Conservation (phyloP, 257 asterid species). For the Capsicum chinense region DNA sequence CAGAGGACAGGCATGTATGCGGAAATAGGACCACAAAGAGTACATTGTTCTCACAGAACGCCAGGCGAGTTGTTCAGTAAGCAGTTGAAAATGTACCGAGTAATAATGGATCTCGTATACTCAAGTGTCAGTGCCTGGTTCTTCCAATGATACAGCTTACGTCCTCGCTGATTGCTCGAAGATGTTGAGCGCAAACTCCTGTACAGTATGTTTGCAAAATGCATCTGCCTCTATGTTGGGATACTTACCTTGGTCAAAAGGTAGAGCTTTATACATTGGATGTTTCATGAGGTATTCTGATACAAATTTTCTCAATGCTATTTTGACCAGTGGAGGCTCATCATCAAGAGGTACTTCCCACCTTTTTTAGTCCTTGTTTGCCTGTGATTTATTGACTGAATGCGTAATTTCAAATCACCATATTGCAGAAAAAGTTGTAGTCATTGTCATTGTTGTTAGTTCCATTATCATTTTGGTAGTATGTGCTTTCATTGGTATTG, state of each 20-base stretch:
- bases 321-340: slow-evolving; percentile 25
- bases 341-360: slow-evolving; percentile 25
- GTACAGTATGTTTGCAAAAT: slow-evolving; percentile 61
- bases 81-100: slow-evolving; percentile 50
- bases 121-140: slow-evolving; percentile 36
- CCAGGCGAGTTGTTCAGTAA: slow-evolving; percentile 44
- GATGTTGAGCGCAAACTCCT: slow-evolving; percentile 44
- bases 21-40: slow-evolving; percentile 49
- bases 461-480: slow-evolving; percentile 16
- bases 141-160: slow-evolving; percentile 42
- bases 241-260: slow-evolving; percentile 68
- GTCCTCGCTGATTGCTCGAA: slow-evolving; percentile 74
- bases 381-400: not conserved
- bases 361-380: not conserved
- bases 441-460: slow-evolving; percentile 23
- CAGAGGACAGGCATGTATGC: slow-evolving; percentile 52
- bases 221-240: slow-evolving; percentile 51
- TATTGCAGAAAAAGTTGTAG: slow-evolving; percentile 21
- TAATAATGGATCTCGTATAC: slow-evolving; percentile 50
- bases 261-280: slow-evolving; percentile 63
- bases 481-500: slow-evolving; percentile 23
- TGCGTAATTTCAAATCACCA: not conserved
- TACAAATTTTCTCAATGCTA: slow-evolving; percentile 58
- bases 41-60: slow-evolving; percentile 41
- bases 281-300: slow-evolving; percentile 74